A percentile compares a stretch with the other conserved stretches of the same genome.
These are phyloP conservation scores for Draba incana DNA, from an alignment of 345 rosid species.

Conservation along the genomic window DNA sequence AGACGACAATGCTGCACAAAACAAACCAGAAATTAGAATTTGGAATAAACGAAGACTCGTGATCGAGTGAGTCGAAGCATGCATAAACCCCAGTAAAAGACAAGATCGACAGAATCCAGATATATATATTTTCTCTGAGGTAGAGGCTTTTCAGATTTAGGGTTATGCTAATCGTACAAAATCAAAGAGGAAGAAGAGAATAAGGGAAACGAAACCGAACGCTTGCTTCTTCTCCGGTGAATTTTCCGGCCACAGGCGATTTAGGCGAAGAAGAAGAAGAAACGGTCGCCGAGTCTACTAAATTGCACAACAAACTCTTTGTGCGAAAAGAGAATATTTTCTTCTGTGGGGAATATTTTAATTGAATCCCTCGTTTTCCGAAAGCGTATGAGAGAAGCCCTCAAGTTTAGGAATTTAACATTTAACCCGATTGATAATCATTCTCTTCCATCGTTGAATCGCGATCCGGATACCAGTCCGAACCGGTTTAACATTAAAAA, in stretches of 20 bases:
- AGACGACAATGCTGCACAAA: constrained; percentile 40
- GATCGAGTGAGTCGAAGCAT: constrained; percentile 20
- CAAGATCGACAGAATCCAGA: constrained; percentile 22
- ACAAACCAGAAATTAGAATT: constrained; percentile 7
- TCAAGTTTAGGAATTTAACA: constrained; percentile 5
- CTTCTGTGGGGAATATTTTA: constrained; percentile 10
- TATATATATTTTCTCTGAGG: constrained; percentile 6
- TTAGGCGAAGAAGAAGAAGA: constrained; percentile 33
- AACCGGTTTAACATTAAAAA: constrained; percentile 1
- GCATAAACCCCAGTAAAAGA: constrained; percentile 38
- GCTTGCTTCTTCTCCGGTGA: constrained; percentile 33
- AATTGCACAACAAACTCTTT: constrained; percentile 5
- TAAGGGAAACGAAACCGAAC: constrained; percentile 25
- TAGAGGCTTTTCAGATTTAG: constrained; percentile 18
- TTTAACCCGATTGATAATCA: neutral
- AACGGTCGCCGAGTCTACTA: constrained; percentile 33
- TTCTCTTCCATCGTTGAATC: neutral
- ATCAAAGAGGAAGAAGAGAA: neutral
- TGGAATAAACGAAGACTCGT: neutral
- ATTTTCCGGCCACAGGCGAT: constrained; percentile 26
- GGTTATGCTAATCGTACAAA: constrained; percentile 13
- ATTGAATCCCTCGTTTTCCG: constrained; percentile 15
- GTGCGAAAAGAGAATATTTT: neutral
- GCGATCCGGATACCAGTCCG: neutral
- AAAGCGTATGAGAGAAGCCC: neutral